These are phyloP conservation scores for Cladophialophora immunda DNA, from an alignment of 2,329 filamentous ascomycete genomes.

Conservation along the genomic window DNA sequence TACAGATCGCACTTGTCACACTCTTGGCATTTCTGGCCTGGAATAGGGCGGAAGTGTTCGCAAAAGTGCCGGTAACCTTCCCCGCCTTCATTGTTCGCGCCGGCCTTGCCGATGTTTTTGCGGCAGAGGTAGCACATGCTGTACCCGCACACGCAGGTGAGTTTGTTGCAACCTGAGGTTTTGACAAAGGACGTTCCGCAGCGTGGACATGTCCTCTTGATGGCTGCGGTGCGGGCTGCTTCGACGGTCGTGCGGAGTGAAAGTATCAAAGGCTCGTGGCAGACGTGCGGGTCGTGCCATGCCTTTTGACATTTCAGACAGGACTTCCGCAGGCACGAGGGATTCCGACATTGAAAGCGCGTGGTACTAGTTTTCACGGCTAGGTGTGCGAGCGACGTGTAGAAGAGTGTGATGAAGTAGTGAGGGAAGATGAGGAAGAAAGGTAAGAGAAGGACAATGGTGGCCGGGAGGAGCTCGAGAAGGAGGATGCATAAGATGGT, in stretches of 20 bases:
- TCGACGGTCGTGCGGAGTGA: slow-evolving; percentile 90
- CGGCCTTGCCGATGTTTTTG: slow-evolving; percentile 52
- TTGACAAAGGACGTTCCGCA: slow-evolving; percentile 95
- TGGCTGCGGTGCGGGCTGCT: slow-evolving; percentile 88
- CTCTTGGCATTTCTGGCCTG: slow-evolving; percentile 76
- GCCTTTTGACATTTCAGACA: slow-evolving; percentile 83
- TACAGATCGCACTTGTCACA: slow-evolving; percentile 83
- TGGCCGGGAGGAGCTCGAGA: slow-evolving; percentile 58
- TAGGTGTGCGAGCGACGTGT: slow-evolving; percentile 70
- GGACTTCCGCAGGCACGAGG: slow-evolving; percentile 72
- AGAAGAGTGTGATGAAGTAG: slow-evolving; percentile 60
- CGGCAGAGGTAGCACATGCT: slow-evolving; percentile 98
- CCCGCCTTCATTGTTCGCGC: slow-evolving; percentile 36
- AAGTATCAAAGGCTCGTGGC: slow-evolving; percentile 82
- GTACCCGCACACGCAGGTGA: slow-evolving; percentile 94
- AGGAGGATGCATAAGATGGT: slow-evolving; percentile 56
- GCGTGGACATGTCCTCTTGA: slow-evolving; percentile 92
- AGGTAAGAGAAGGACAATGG: slow-evolving; percentile 63
- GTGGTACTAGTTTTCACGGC: slow-evolving; percentile 75
- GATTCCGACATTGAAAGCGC: slow-evolving; percentile 78
- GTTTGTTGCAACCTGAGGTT: slow-evolving; percentile 92
- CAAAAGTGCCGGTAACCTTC: slow-evolving; percentile 95
- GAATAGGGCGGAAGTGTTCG: slow-evolving; percentile 87
- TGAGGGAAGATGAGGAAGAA: slow-evolving; percentile 62
- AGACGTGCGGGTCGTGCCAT: slow-evolving; percentile 89